Evolutionary conservation across 305 asterid genomes (phyloP).

Genomic region (Caryopteris hybrid): DNA sequence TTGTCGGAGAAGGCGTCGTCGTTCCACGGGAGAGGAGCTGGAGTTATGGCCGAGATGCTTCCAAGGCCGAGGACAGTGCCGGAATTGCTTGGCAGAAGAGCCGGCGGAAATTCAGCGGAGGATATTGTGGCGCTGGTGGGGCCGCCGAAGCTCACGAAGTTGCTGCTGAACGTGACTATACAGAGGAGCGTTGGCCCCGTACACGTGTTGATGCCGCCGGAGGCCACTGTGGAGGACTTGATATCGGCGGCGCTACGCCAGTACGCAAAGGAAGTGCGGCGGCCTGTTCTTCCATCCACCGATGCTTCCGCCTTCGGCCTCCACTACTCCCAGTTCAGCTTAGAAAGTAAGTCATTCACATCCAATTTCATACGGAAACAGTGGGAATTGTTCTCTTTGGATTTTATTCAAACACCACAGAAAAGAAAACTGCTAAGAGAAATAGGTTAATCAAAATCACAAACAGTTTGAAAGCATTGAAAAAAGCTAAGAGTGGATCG

Average conservation of each 20-base stretch:
- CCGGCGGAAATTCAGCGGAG: background rate
- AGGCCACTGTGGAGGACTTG: constrained; percentile 66
- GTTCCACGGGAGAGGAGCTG: constrained; percentile 35
- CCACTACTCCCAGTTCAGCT: constrained; percentile 89
- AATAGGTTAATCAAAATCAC: background rate
- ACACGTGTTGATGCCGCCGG: constrained; percentile 56
- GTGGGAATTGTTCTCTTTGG: background rate
- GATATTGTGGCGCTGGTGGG: constrained; percentile 10
- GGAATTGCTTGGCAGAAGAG: constrained; percentile 29
- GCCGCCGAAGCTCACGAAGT: constrained; percentile 42
- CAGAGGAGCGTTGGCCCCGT: constrained; percentile 78
- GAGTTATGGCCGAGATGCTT: constrained; percentile 31
- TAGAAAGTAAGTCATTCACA: constrained; percentile 52
- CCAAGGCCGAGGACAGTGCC: constrained; percentile 52
- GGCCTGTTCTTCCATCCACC: constrained; percentile 38
- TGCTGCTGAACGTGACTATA: constrained; percentile 67
- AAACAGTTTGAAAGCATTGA: background rate
- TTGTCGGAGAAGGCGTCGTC: constrained; percentile 42
- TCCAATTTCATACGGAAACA: background rate
- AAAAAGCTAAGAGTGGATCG: background rate
- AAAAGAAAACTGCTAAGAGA: no score
- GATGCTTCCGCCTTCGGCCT: constrained; percentile 53
- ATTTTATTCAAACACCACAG: background rate
- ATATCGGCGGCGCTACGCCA: constrained; percentile 59
- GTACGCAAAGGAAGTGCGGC: constrained; percentile 71